A percentile compares a stretch with the other conserved stretches of the same genome.
phyloP scores from a whole-genome alignment of 805 yeast genomes.

The Hermanozyma aechmeae region DNA sequence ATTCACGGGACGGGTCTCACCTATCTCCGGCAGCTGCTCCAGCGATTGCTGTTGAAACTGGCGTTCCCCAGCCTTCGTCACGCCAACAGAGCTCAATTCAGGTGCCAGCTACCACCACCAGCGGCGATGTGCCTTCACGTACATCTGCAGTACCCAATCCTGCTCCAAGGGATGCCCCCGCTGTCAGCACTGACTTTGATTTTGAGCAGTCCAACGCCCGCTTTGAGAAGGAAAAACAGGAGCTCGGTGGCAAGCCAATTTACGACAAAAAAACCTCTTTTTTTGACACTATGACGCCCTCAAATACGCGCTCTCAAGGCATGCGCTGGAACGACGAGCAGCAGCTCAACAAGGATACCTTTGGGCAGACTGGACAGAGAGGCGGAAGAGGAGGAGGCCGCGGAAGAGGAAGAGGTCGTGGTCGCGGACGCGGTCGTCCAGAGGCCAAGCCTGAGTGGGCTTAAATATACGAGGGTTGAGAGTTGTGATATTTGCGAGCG shows the following conservation, averaged over 20 bases:
- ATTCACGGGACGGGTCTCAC: too few relatives aligned
- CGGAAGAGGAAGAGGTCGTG: constrained; percentile 33
- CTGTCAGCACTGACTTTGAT: constrained; percentile 60
- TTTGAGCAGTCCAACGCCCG: constrained; percentile 68
- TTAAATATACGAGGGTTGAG: too few relatives aligned
- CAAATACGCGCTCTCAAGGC: constrained; percentile 38
- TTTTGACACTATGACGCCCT: constrained; percentile 77
- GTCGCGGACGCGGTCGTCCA: constrained; percentile 38
- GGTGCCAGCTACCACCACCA: too few relatives aligned
- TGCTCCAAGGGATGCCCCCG: constrained; percentile 14
- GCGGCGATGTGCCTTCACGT: too few relatives aligned
- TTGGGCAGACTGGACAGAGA: constrained; percentile 54
- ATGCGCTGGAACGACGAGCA: constrained; percentile 71
- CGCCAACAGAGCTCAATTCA: too few relatives aligned
- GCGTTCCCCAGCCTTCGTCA: neutral
- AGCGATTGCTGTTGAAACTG: neutral
- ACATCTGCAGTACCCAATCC: constrained; percentile 3
- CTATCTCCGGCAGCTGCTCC: too few relatives aligned
- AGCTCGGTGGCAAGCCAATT: constrained; percentile 16
- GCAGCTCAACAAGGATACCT: constrained; percentile 67
- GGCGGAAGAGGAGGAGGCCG: constrained; percentile 14
- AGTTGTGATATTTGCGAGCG: too few relatives aligned
- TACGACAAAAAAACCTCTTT: constrained; percentile 82
- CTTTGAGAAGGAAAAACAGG: constrained; percentile 43
- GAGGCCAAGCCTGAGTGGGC: constrained; percentile 10